Evolutionary conservation across 352 stramenopile genomes (phyloP), one percentile per base, ranked within the genome.

Genomic region (Pythium scleroteichum): DNA sequence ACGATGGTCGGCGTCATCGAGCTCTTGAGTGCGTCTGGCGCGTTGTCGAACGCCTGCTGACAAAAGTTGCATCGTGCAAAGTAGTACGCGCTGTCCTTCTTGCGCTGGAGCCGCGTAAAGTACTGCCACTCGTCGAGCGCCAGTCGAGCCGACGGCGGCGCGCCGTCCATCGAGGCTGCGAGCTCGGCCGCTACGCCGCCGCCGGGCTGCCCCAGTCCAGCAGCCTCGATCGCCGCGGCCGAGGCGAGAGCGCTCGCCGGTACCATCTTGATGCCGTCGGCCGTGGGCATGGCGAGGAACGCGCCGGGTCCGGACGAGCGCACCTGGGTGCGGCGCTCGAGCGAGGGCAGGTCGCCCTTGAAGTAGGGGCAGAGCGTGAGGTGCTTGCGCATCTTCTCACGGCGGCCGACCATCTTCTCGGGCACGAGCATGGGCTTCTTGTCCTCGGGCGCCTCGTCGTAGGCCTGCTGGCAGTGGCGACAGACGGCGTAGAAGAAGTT

Each of bases 51-150:
- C 24, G 84, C 84, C n/a, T 79, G 68, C 45, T 89, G 77, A 63
- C 84, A 93, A 60, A 90, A 93, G 51, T 93, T 93, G 66, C 84
- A 91, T 9, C 79, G 82, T 2, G 83, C 83, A 45, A 77, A 87
- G 59, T 91, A 86, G 59, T 91, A 91, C 35, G 79, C 73, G 39
- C 77, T 90, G 64, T 85, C 76, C 19, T 80, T 80, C 60, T 88
- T 88, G 47, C 79, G 81, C n/a, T 90, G 72, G 19, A 93, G 65
- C 4, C 80, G 79, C 48, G 80, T 87, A 54, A 93, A 93, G 53
- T 79, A 90, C 54, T 89, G 72, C 83, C 83, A 91, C 61, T 93
- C 83, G 59, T 89, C 75, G 17, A 91, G 66, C 24, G 74, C 80
- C 19, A 87, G 64, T 35, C 82, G 72, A 5, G 76, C 74, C 9